These are phyloP conservation scores for Linum lewisii DNA, from an alignment of 345 rosid genomes.

Conservation along the genomic window DNA sequence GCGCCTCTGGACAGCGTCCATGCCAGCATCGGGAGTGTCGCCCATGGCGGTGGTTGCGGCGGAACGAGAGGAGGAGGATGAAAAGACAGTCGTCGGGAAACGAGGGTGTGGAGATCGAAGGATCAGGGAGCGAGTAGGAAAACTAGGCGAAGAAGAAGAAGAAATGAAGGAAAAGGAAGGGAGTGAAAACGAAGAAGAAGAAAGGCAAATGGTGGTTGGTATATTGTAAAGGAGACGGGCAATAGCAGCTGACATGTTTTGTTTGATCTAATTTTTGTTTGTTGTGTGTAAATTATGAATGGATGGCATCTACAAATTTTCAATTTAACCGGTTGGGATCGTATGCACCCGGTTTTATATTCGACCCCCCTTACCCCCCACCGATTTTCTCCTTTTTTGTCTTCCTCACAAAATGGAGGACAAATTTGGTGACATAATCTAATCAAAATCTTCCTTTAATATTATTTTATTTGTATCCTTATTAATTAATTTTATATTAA, in stretches of 20 bases:
- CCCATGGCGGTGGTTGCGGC: slow-evolving; percentile 36
- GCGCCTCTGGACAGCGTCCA: slow-evolving; percentile 98
- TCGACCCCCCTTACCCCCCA: too few species aligned
- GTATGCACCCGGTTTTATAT: too few species aligned
- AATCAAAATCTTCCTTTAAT: too few species aligned
- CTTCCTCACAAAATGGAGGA: too few species aligned
- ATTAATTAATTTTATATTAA: too few species aligned
- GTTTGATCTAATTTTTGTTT: not conserved
- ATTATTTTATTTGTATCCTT: too few species aligned
- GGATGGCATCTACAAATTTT: too few species aligned
- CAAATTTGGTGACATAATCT: too few species aligned
- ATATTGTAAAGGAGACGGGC: slow-evolving; percentile 5
- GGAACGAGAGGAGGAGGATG: slow-evolving; percentile 13
- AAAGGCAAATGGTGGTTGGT: slow-evolving; percentile 11
- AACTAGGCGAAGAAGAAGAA: not conserved
- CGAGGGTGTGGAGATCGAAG: slow-evolving; percentile 2
- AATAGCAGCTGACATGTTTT: slow-evolving; percentile 13
- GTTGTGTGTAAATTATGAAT: not conserved
- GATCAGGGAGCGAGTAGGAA: not conserved
- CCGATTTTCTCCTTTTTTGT: slow-evolving; percentile 3
- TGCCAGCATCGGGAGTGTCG: slow-evolving; percentile 49
- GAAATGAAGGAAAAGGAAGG: slow-evolving; percentile 8
- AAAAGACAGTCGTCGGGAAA: slow-evolving; percentile 13
- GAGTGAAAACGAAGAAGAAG: not conserved
- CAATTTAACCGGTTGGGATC: not conserved